Base-by-base conservation (phyloP, 2,329 filamentous ascomycete species). In the Diaporthe sp. region DNA sequence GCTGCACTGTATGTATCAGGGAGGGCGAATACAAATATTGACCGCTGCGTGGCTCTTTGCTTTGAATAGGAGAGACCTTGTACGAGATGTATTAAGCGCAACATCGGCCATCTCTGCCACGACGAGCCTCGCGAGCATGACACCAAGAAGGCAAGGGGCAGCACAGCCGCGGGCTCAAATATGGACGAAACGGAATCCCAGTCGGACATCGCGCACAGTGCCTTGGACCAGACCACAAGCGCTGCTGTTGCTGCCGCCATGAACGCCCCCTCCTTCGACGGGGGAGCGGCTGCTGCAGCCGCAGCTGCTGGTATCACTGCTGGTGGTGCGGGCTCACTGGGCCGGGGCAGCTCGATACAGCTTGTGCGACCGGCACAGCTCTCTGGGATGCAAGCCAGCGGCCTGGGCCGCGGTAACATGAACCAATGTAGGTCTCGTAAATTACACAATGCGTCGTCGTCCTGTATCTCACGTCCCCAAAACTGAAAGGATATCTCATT, bases 71-170 rank as follows among this genome's bases (percentile, higher is more conserved):
- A 98, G 88, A 93, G 97, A 84, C 97, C 97, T 82, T 99, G 97
- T 90, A 96, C 95, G 81, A 92, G 97, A 86, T 99, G 97, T 88
- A 95, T 98, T 86, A 99, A 98, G 87, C 93, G 97, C 82, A 98
- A 98, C 87, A 99, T 99, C 84, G 97, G 96, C 81, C 97, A 99
- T 86, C 90, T 99, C 79, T 99, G 97, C 86, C 97, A 98, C 87
- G 97, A 99, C 86, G 97, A 98, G 86, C 96, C 96, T 79, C 93
- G 96, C 84, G 96, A 99, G 82, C 88, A 92, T 79, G 91, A 92
- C 77, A 85, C 93, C 76, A 98, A 97, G 86, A 96, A 96, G 85
- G 86, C 90, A 80, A 98, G 96, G 86, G 90, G 87, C 82, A 88
- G 91, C 79, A 87, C 88, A 78, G 89, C 60, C 65, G 72, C 87